A percentile compares a stretch with the other conserved stretches of the same genome.
phyloP scores from a whole-genome alignment of 768 basidiomycete species.

The Trametes cingulata region DNA sequence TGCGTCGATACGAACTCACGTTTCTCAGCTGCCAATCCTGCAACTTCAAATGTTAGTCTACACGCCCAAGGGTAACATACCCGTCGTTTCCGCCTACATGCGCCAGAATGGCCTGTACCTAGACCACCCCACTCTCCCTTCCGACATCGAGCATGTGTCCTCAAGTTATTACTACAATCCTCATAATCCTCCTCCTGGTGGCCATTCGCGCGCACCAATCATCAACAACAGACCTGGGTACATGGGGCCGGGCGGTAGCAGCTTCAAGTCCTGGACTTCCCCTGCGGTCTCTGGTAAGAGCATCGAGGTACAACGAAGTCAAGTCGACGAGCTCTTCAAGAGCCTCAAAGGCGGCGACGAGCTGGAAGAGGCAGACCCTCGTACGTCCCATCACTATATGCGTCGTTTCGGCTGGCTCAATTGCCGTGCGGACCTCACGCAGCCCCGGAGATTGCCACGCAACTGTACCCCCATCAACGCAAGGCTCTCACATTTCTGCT shows the following conservation, averaged over 20 bases:
- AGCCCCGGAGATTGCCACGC: constrained; percentile 78
- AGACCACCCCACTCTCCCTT: constrained; percentile 75
- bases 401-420: background rate
- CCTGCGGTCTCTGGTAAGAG: constrained; percentile 66
- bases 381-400: constrained; percentile 45
- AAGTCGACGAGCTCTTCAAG: constrained; percentile 93
- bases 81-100: constrained; percentile 76
- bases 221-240: constrained; percentile 43
- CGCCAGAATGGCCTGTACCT: constrained; percentile 68
- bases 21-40: constrained; percentile 72
- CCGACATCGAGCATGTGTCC: constrained; percentile 55
- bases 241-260: constrained; percentile 39
- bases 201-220: constrained; percentile 48
- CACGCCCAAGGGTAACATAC: constrained; percentile 92
- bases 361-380: constrained; percentile 79
- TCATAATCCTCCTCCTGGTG: constrained; percentile 79
- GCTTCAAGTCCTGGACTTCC: constrained; percentile 53
- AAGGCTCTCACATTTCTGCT: constrained; percentile 95
- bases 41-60: constrained; percentile 86
- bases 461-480: constrained; percentile 95
- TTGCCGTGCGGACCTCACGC: background rate
- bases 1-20: constrained; percentile 7
- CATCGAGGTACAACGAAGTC: constrained; percentile 88
- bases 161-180: constrained; percentile 83
- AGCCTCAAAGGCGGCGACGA: constrained; percentile 87